These are phyloP conservation scores for Nicotiana otophora DNA, from an alignment of 257 asterid genomes.

Conservation along the genomic window DNA sequence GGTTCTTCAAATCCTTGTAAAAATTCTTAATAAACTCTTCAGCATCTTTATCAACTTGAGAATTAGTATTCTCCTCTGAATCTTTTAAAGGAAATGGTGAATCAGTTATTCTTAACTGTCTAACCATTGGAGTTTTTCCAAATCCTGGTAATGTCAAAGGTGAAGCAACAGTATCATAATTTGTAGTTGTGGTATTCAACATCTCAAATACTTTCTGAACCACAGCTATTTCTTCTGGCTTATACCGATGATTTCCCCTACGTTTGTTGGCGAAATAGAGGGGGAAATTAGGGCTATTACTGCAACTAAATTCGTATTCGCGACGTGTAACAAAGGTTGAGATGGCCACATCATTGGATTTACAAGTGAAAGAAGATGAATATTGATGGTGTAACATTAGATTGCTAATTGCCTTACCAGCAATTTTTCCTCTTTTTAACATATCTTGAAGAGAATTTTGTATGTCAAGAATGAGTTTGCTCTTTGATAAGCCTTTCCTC, in stretches of 20 bases:
- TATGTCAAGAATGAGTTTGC: slow-evolving; percentile 24
- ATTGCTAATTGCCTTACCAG: slow-evolving; percentile 31
- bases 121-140: slow-evolving; percentile 32
- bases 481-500: slow-evolving; percentile 32
- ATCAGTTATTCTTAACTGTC: slow-evolving; percentile 41
- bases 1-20: slow-evolving; percentile 42
- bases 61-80: slow-evolving; percentile 13
- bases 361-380: slow-evolving; percentile 22
- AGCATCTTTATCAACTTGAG: slow-evolving; percentile 40
- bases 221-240: background rate
- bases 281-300: slow-evolving; percentile 23
- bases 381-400: slow-evolving; percentile 25
- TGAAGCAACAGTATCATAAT: slow-evolving; percentile 6
- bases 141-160: slow-evolving; percentile 31
- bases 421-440: slow-evolving; percentile 26
- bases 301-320: slow-evolving; percentile 45
- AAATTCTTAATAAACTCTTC: slow-evolving; percentile 47
- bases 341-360: slow-evolving; percentile 20
- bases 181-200: slow-evolving; percentile 13
- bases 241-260: slow-evolving; percentile 2
- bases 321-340: slow-evolving; percentile 23
- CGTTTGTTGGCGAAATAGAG: slow-evolving; percentile 17
- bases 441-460: slow-evolving; percentile 20
- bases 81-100: slow-evolving; percentile 42
- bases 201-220: slow-evolving; percentile 15